Base-by-base conservation (phyloP, 768 basidiomycete genomes). In the Guyanaporus albipodus region DNA sequence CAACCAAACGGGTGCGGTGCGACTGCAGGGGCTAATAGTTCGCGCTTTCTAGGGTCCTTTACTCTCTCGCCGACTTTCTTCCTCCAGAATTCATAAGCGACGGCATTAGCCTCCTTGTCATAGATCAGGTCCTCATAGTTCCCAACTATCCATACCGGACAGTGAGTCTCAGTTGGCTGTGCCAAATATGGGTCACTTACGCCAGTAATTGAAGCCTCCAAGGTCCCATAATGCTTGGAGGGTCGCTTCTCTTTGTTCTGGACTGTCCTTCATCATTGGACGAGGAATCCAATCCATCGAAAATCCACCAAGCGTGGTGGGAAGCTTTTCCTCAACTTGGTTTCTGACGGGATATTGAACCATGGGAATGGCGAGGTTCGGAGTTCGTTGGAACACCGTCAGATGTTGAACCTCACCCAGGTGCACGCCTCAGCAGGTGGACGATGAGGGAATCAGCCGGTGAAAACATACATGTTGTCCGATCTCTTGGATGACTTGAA, bases 81-180 rank as follows among this genome's bases (percentile, higher is more conserved):
- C 37, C 38, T 52, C 50, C 46, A 56, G 17, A 56, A 56, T 18
- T 21, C 34, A 19, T 56, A 56, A 0, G 36, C 42, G 17, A 9
- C 14, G 6, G 44, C 44, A 24, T 46, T 43, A 19, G 23, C n/a
- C 1, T 3, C 31, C 46, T 41, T 31, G 50, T 46, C 35, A 5
- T 3, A 0, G 2, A 47, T 8, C 2, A 56, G 29, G 14, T 48
- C 50, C 22, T 37, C 18, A 32, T 53, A 57, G 23, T 44, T 57
- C 17, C 8, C 38, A 12, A 44, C 55, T 53, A 12, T 2, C 10
- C 12, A 11, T 1, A 11, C 11, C 2, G 15, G 9, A 22, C 5
- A 4, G 11, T 29, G 18, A 6, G 1, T 10, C 26, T 9, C 1
- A 12, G n/a, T n/a, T 34, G 26, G 22, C 12, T 18, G 38, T 21